A percentile compares a stretch with the other conserved stretches of the same genome.
Evolutionary conservation across 306 rosid species (phyloP).

Genomic region (Boehmeria nivea): DNA sequence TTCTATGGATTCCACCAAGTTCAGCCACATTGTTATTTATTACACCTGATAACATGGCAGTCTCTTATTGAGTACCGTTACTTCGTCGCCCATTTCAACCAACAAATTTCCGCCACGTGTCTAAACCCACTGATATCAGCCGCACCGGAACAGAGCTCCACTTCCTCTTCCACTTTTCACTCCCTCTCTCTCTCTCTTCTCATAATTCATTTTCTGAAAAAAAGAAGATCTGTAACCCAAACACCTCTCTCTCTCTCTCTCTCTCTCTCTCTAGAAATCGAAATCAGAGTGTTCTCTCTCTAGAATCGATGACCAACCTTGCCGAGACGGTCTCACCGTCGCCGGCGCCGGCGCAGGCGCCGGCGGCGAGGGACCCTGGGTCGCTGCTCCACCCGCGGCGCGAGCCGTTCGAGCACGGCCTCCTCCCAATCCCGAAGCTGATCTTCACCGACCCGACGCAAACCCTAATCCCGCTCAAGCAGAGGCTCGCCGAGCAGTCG

Average conservation of each 20-base stretch:
- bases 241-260: conserved; percentile 17
- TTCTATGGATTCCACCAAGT: background rate
- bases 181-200: conserved; percentile 21
- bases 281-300: conserved; percentile 13
- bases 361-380: conserved; percentile 44
- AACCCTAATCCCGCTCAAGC: conserved; percentile 75
- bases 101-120: background rate
- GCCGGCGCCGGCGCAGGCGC: conserved; percentile 36
- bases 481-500: conserved; percentile 46
- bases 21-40: background rate
- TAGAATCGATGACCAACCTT: conserved; percentile 56
- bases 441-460: conserved; percentile 81
- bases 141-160: background rate
- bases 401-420: conserved; percentile 88
- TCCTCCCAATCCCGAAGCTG: conserved; percentile 74
- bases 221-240: conserved; percentile 35
- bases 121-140: background rate
- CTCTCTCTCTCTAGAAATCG: conserved; percentile 20
- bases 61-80: background rate
- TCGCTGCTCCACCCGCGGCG: conserved; percentile 72
- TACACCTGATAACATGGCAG: background rate
- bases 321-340: conserved; percentile 51
- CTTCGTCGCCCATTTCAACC: background rate
- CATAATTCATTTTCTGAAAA: conserved; percentile 29
- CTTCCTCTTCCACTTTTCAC: conserved; percentile 11